Conservation (phyloP, 2,329 filamentous ascomycete species). For the Aaosphaeria pasadenensis region DNA sequence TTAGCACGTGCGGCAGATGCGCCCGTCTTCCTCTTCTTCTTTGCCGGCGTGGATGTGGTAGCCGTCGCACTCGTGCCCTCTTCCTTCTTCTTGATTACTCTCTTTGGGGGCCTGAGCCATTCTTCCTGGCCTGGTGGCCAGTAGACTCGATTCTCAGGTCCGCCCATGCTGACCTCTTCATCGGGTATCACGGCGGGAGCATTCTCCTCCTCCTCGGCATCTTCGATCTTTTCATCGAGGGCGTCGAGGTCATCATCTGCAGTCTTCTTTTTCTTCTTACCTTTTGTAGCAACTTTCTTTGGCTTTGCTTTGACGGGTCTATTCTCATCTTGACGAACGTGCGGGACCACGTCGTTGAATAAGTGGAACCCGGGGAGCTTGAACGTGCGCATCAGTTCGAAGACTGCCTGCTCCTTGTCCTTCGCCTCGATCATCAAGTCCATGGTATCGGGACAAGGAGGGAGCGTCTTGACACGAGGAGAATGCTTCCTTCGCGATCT, state of each 20-base stretch:
- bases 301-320: slow-evolving; percentile 42
- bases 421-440: slow-evolving; percentile 99
- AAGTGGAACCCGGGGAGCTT: slow-evolving; percentile 75
- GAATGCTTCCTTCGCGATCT: slow-evolving; percentile 82
- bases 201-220: slow-evolving; percentile 35
- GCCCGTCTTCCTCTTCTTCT: slow-evolving; percentile 26
- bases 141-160: slow-evolving; percentile 76
- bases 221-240: slow-evolving; percentile 42
- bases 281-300: slow-evolving; percentile 46
- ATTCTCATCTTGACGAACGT: slow-evolving; percentile 74
- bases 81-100: slow-evolving; percentile 58
- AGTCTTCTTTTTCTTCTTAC: slow-evolving; percentile 37
- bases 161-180: slow-evolving; percentile 82
- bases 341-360: slow-evolving; percentile 74
- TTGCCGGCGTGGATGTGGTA: slow-evolving; percentile 3
- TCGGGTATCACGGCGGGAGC: slow-evolving; percentile 50
- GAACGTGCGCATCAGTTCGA: slow-evolving; percentile 87
- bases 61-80: slow-evolving; percentile 26
- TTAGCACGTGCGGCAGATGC: slow-evolving; percentile 15
- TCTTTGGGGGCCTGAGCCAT: slow-evolving; percentile 80
- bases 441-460: slow-evolving; percentile 78
- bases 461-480: slow-evolving; percentile 72
- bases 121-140: slow-evolving; percentile 90
- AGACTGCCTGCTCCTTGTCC: slow-evolving; percentile 95
- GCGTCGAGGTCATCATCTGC: slow-evolving; percentile 34